These are phyloP conservation scores for Aspergillus sp. DNA, from an alignment of 2,329 filamentous ascomycete genomes.

Conservation along the genomic window DNA sequence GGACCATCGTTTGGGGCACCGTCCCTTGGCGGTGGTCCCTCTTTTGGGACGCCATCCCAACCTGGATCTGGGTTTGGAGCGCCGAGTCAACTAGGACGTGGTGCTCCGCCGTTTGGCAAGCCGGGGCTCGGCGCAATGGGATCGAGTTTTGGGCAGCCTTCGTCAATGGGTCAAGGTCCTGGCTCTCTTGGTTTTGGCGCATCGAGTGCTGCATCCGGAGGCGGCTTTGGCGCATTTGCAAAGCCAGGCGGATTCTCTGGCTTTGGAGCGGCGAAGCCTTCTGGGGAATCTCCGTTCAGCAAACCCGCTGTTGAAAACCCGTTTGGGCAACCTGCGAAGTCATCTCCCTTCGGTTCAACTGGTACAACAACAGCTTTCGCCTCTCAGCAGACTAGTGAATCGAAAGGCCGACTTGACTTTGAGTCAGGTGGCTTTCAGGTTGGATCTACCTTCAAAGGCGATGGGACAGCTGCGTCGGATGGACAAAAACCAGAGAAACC, in stretches of 20 bases:
- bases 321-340: conserved; percentile 14
- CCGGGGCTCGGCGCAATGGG: conserved; percentile 18
- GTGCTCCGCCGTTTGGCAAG: conserved; percentile 24
- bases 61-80: conserved; percentile 24
- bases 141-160: conserved; percentile 22
- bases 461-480: conserved; percentile 32
- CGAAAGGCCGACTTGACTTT: conserved; percentile 22
- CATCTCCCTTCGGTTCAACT: conserved; percentile 18
- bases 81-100: conserved; percentile 23
- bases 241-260: conserved; percentile 15
- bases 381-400: conserved; percentile 16
- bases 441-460: conserved; percentile 37
- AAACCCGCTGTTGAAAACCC: conserved; percentile 10
- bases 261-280: conserved; percentile 15
- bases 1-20: conserved; percentile 22
- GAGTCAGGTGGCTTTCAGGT: conserved; percentile 29
- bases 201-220: conserved; percentile 12
- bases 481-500: conserved; percentile 29
- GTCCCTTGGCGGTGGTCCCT: conserved; percentile 17
- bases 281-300: conserved; percentile 20
- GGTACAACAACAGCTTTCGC: conserved; percentile 18
- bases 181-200: conserved; percentile 14
- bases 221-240: conserved; percentile 29
- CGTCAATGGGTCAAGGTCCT: conserved; percentile 16
- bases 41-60: conserved; percentile 28